Percentiles rank a stretch among this genome's conserved stretches.
Conservation (phyloP, 2,329 filamentous ascomycete species). For the Alternaria sp. region DNA sequence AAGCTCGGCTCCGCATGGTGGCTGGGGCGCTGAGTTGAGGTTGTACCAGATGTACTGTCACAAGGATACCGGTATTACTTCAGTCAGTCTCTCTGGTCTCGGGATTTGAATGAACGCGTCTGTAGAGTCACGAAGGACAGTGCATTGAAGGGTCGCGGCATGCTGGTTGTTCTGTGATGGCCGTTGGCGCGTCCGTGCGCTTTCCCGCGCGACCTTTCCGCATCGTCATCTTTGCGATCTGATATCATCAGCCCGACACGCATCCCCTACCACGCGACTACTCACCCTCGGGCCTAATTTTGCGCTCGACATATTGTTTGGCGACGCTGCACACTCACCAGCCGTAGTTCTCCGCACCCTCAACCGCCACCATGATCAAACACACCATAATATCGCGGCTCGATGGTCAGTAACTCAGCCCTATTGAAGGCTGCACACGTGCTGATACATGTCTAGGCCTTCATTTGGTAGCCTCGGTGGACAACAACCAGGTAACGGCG, state of each 20-base stretch:
- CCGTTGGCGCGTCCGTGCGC: conserved; percentile 20
- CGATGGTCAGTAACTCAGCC: conserved; percentile 67
- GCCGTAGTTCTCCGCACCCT: background rate
- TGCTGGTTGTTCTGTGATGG: background rate
- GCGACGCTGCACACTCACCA: background rate
- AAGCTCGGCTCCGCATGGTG: background rate
- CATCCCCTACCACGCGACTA: conserved; percentile 27
- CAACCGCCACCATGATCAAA: conserved; percentile 69
- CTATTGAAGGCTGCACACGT: conserved; percentile 1
- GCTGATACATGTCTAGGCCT: conserved; percentile 67
- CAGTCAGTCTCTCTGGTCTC: background rate
- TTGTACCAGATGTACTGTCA: background rate
- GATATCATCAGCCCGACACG: conserved; percentile 35
- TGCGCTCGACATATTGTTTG: background rate
- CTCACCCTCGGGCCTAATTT: background rate
- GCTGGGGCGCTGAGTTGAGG: background rate
- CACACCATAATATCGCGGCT: conserved; percentile 94
- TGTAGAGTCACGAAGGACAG: background rate
- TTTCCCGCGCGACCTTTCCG: conserved; percentile 29
- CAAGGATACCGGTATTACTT: background rate
- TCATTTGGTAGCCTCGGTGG: conserved; percentile 92
- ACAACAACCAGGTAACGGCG: conserved; percentile 75
- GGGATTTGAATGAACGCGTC: accelerated
- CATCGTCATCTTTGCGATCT: conserved; percentile 26
- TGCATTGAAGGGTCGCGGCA: background rate